phyloP scores from a whole-genome alignment of 2,329 filamentous ascomycete genomes.

The Fusarium domesticum region DNA sequence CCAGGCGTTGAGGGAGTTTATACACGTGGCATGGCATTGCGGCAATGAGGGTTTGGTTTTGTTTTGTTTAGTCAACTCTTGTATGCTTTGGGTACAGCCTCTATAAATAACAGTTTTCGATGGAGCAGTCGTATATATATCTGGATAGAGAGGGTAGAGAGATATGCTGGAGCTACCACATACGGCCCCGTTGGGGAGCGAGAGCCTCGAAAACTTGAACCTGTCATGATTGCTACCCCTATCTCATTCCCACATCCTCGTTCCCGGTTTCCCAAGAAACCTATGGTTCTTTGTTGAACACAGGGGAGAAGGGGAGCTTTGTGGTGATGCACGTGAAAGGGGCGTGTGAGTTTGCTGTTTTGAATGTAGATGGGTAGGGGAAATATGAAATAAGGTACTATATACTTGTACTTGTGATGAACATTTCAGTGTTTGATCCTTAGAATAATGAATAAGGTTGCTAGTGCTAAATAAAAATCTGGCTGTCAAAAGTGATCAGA shows the following conservation, averaged over 20 bases:
- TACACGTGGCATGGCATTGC: constrained; percentile 8
- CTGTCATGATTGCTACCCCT: not conserved
- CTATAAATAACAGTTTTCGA: not conserved
- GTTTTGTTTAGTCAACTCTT: not conserved
- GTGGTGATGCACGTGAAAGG: no score
- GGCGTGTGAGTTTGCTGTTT: no score
- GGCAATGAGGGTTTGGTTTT: not conserved
- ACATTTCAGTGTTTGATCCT: no score
- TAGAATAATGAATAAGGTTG: no score
- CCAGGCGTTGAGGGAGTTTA: constrained; percentile 25
- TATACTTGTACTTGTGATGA: no score
- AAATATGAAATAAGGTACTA: no score
- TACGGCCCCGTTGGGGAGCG: not conserved
- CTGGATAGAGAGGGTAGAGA: not conserved
- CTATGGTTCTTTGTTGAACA: no score
- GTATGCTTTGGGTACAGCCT: not conserved
- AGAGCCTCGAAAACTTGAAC: not conserved
- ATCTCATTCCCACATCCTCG: not conserved
- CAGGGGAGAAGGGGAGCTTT: no score
- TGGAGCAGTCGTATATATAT: no score
- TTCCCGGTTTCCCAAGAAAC: not conserved
- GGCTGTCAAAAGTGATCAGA: no score
- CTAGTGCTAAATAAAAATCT: no score
- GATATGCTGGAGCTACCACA: not conserved
- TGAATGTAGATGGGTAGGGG: no score